These are phyloP conservation scores for Corchorus olitorius DNA, from an alignment of 345 rosid genomes.

Conservation along the genomic window DNA sequence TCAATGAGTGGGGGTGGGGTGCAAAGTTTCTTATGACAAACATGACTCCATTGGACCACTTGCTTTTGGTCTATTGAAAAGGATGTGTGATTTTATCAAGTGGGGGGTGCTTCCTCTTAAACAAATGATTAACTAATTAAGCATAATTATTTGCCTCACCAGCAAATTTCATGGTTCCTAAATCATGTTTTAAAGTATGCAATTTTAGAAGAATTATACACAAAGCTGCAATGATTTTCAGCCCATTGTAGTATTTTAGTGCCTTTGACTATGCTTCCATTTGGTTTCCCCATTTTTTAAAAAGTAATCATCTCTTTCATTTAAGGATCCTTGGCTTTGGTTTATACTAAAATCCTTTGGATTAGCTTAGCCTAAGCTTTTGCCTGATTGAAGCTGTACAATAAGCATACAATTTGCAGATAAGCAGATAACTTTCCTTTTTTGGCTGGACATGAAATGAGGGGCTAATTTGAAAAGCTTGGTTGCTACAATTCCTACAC, in stretches of 20 bases:
- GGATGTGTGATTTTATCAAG: neutral
- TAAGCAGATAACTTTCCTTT: neutral
- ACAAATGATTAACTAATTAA: neutral
- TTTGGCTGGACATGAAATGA: neutral
- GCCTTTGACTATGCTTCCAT: neutral
- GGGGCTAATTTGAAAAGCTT: neutral
- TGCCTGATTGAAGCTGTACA: neutral
- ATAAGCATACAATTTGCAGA: neutral
- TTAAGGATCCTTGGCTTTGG: neutral
- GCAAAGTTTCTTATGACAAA: neutral
- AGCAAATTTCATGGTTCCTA: slow-evolving; percentile 17
- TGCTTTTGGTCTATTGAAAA: neutral
- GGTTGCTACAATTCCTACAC: neutral
- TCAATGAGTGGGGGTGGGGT: neutral
- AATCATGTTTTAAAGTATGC: neutral
- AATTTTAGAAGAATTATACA: neutral
- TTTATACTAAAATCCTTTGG: neutral
- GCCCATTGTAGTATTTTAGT: neutral
- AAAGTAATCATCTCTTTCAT: neutral
- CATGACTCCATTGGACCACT: slow-evolving; percentile 3
- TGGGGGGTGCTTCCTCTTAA: neutral
- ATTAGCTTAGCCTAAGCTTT: neutral
- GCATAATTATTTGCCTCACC: neutral
- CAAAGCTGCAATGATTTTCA: neutral
- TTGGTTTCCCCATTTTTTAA: neutral